Conservation (phyloP, 2,329 filamentous ascomycete genomes). For the Phaeosphaeriaceae sp. region DNA sequence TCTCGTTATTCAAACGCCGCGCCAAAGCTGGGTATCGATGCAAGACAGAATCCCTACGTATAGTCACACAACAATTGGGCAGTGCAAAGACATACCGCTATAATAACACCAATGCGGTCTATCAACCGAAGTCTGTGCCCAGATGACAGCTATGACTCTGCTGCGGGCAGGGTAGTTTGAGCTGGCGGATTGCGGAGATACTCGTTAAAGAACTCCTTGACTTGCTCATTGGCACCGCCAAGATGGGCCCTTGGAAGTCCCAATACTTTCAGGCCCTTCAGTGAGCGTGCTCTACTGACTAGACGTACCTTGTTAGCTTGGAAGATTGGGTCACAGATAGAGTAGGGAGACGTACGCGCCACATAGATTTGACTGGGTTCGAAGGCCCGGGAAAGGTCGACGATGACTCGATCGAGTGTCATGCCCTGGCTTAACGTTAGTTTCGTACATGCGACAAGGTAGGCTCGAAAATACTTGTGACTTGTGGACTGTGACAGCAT, state of each 20-base stretch:
- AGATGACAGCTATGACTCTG: neutral
- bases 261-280: constrained; percentile 57
- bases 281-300: constrained; percentile 62
- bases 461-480: constrained; percentile 39
- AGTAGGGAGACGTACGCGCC: constrained; percentile 47
- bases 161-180: neutral
- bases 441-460: neutral
- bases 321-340: neutral
- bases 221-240: constrained; percentile 39
- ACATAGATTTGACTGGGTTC: constrained; percentile 69
- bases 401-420: constrained; percentile 65
- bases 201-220: constrained; percentile 41
- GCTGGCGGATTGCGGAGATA: constrained; percentile 7
- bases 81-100: neutral
- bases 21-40: constrained; percentile 1
- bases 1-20: neutral
- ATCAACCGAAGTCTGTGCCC: neutral
- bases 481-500: constrained; percentile 71
- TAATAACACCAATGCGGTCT: neutral
- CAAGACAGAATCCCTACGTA: neutral
- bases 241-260: constrained; percentile 33
- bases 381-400: constrained; percentile 62
- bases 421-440: constrained; percentile 53
- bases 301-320: constrained; percentile 4
- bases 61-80: neutral